Base-by-base conservation (phyloP, 495 filamentous ascomycete species). In the Massariosphaeria phaeospora region DNA sequence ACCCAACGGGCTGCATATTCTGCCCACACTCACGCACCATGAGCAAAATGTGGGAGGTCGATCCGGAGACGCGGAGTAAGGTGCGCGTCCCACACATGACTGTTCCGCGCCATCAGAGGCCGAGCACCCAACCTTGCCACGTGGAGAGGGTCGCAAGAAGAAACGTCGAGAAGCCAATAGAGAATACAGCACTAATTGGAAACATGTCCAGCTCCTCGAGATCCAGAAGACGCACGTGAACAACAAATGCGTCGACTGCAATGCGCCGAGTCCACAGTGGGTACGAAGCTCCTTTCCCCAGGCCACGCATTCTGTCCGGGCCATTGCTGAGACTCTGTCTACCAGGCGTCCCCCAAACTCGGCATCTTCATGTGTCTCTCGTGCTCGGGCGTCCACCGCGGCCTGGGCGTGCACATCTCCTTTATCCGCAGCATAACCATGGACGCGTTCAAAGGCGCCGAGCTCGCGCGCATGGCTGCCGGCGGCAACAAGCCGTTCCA, bases 391-490 rank as follows among this genome's bases (percentile, higher is more conserved):
- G 88, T 89, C 24, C 93, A 98, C 74, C 86, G 93, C 61, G 87
- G 89, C 2, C 80, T 98, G 13, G 93, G 93, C 46, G 93, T 98
- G 24, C 93, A 98, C 75, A 95, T 98, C 66, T 96, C 89, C 66
- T 98, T 98, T 73, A 89, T 98, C 48, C 85, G 93, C 57, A 88
- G 82, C 54, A 89, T 97, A 59, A 94, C 87, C 40, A 98, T 98
- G 93, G 93, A 98, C 75, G 86, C 87, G 52, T 96, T 98, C 75
- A 98, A 98, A 68, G 79, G 79, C 57, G 74, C 75, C 51, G 90
- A 95, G 67, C 87, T 95, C 55, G 78, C 83, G 68, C 83, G 89
- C 59, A 95, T 96, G 90, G 78, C 86, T 23, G 70, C 81, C 11
- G 90, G 90, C 18, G 90, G 90, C 39, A 96, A 96, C 69, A 81